These are phyloP conservation scores for Ophiosphaerella narmari DNA, from an alignment of 2,329 filamentous ascomycete genomes.

Conservation along the genomic window DNA sequence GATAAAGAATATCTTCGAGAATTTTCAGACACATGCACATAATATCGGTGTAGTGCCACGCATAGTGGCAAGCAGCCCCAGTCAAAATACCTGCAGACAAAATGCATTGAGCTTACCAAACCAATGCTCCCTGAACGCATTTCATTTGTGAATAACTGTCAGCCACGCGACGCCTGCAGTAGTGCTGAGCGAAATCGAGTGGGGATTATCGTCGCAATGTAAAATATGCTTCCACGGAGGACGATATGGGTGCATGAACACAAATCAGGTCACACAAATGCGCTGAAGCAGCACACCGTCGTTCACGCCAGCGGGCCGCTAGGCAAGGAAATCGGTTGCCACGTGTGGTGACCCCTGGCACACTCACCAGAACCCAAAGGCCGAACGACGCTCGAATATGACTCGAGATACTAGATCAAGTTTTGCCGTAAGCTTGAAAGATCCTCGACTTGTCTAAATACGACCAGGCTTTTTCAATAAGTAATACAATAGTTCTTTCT, in stretches of 20 bases:
- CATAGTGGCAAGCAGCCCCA: slow-evolving; percentile 8
- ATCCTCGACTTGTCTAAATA: slow-evolving; percentile 22
- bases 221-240: background rate
- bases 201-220: background rate
- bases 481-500: slow-evolving; percentile 14
- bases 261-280: slow-evolving; percentile 7
- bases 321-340: slow-evolving; percentile 36
- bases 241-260: background rate
- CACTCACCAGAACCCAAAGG: slow-evolving; percentile 22
- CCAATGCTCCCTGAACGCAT: background rate
- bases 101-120: slow-evolving; percentile 1
- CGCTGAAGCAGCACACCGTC: slow-evolving; percentile 10
- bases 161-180: slow-evolving; percentile 6
- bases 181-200: background rate
- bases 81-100: slow-evolving; percentile 18
- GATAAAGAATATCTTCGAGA: slow-evolving; percentile 1
- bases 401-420: slow-evolving; percentile 26
- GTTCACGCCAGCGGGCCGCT: slow-evolving; percentile 41
- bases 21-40: slow-evolving; percentile 1
- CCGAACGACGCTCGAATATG: slow-evolving; percentile 24
- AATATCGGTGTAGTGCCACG: slow-evolving; percentile 5
- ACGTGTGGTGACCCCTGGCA: slow-evolving; percentile 33
- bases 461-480: slow-evolving; percentile 9
- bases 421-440: slow-evolving; percentile 25
- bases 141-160: background rate